Conservation (phyloP, 768 basidiomycete genomes). For the Lactarius indigo region DNA sequence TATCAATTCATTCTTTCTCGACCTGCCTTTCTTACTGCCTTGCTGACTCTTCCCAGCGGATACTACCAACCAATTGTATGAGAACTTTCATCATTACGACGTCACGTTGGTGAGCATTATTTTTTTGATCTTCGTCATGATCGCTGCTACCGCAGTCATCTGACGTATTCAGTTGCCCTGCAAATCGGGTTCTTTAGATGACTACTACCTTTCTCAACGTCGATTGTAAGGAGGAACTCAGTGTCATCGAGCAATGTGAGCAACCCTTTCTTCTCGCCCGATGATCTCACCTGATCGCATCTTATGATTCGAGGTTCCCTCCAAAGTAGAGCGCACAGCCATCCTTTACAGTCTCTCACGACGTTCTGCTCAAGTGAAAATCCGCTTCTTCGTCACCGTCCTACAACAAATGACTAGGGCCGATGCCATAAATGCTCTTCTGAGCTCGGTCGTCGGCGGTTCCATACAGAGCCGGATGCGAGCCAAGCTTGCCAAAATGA, state of each 20-base stretch:
- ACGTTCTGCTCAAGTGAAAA: slow-evolving; percentile 92
- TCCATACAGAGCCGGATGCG: slow-evolving; percentile 99
- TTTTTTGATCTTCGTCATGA: no score
- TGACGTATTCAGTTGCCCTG: no score
- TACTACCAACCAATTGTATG: slow-evolving; percentile 84
- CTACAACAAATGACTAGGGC: slow-evolving; percentile 35
- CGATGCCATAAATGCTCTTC: slow-evolving; percentile 87
- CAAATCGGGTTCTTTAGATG: slow-evolving; percentile 50
- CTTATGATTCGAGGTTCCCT: slow-evolving; percentile 48
- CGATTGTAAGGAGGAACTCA: slow-evolving; percentile 98
- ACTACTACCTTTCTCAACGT: slow-evolving; percentile 97
- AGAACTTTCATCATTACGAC: slow-evolving; percentile 95
- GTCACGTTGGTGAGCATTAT: slow-evolving; percentile 62
- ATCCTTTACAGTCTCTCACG: slow-evolving; percentile 45
- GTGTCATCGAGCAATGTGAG: slow-evolving; percentile 98
- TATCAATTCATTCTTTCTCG: no score
- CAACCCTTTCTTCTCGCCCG: no score
- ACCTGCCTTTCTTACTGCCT: no score
- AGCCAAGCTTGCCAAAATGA: slow-evolving; percentile 77
- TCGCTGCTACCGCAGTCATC: no score
- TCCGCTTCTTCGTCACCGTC: slow-evolving; percentile 42
- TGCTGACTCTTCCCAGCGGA: no score
- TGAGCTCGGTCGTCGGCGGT: slow-evolving; percentile 88
- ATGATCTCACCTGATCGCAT: not conserved
- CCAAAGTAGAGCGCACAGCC: no score